phyloP scores from a whole-genome alignment of 2,329 filamentous ascomycete genomes.

The Aspergillus brunneoviolaceus region DNA sequence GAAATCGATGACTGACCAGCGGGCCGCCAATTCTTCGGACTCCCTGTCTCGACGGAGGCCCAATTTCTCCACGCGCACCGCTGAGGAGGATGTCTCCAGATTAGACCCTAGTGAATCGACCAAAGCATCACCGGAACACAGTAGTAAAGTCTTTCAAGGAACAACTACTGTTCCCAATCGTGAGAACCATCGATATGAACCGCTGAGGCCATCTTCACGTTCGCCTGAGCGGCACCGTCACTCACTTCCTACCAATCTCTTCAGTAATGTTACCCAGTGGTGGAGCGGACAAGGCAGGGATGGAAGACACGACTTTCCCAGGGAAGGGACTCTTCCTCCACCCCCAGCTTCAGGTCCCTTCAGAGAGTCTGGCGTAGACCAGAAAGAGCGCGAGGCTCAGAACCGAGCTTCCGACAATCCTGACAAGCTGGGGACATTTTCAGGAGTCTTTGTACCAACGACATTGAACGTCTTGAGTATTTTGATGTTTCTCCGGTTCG shows the following conservation, averaged over 20 bases:
- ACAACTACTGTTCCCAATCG: slow-evolving; percentile 20
- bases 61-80: slow-evolving; percentile 41
- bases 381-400: slow-evolving; percentile 32
- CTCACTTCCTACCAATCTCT: slow-evolving; percentile 23
- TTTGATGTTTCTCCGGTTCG: slow-evolving; percentile 88
- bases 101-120: slow-evolving; percentile 34
- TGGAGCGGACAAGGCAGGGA: slow-evolving; percentile 19
- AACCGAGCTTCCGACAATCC: slow-evolving; percentile 31
- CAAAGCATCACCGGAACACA: slow-evolving; percentile 22
- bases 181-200: slow-evolving; percentile 26
- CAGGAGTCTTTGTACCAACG: slow-evolving; percentile 83
- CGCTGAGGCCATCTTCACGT: slow-evolving; percentile 22
- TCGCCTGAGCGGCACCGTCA: slow-evolving; percentile 16
- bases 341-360: slow-evolving; percentile 22
- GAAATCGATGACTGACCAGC: slow-evolving; percentile 25
- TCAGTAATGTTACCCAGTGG: slow-evolving; percentile 28
- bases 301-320: slow-evolving; percentile 9
- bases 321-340: slow-evolving; percentile 13
- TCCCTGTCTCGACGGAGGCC: slow-evolving; percentile 37
- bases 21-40: slow-evolving; percentile 21
- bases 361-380: slow-evolving; percentile 29
- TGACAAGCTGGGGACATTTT: slow-evolving; percentile 72
- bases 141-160: slow-evolving; percentile 24
- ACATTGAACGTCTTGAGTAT: slow-evolving; percentile 86
- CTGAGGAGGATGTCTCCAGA: slow-evolving; percentile 38